Evolutionary conservation across 2,329 filamentous ascomycete species (phyloP).

Genomic region (Talaromyces verruculosus): DNA sequence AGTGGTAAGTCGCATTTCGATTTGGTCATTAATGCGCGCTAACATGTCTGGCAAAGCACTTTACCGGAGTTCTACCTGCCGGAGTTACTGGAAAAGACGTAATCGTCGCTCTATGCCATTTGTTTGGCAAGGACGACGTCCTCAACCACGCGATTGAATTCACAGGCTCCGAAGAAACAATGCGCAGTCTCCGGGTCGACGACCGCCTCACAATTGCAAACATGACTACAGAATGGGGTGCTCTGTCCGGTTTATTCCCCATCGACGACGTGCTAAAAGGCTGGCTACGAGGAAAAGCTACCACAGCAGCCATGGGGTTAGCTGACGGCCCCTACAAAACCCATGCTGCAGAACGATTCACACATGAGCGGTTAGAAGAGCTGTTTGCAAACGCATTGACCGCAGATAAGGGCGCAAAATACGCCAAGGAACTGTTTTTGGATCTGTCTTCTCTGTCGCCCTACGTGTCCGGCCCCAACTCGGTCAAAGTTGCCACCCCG

Average conservation of each 20-base stretch:
- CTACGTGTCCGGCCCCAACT: slow-evolving; percentile 84
- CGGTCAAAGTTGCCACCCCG: slow-evolving; percentile 81
- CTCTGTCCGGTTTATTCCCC: slow-evolving; percentile 73
- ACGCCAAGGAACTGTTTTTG: slow-evolving; percentile 79
- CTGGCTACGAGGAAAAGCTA: slow-evolving; percentile 78
- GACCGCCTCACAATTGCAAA: slow-evolving; percentile 68
- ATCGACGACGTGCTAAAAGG: slow-evolving; percentile 69
- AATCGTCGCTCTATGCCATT: slow-evolving; percentile 80
- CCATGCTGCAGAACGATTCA: slow-evolving; percentile 61
- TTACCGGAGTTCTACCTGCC: slow-evolving; percentile 70
- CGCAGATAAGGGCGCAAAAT: slow-evolving; percentile 75
- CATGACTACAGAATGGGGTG: slow-evolving; percentile 83
- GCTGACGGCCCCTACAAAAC: slow-evolving; percentile 48
- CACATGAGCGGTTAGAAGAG: slow-evolving; percentile 70
- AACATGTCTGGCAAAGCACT: not conserved
- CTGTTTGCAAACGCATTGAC: slow-evolving; percentile 65
- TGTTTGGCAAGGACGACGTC: slow-evolving; percentile 85
- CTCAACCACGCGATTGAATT: slow-evolving; percentile 92
- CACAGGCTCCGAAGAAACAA: slow-evolving; percentile 73
- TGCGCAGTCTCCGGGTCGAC: slow-evolving; percentile 70
- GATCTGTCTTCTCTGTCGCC: slow-evolving; percentile 81
- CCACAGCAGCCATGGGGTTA: slow-evolving; percentile 63
- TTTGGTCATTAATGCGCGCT: not conserved
- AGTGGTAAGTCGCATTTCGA: slow-evolving; percentile 55
- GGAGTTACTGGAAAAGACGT: slow-evolving; percentile 93